Base-by-base conservation (phyloP, 305 asterid genomes). In the Fraxinus nigra region DNA sequence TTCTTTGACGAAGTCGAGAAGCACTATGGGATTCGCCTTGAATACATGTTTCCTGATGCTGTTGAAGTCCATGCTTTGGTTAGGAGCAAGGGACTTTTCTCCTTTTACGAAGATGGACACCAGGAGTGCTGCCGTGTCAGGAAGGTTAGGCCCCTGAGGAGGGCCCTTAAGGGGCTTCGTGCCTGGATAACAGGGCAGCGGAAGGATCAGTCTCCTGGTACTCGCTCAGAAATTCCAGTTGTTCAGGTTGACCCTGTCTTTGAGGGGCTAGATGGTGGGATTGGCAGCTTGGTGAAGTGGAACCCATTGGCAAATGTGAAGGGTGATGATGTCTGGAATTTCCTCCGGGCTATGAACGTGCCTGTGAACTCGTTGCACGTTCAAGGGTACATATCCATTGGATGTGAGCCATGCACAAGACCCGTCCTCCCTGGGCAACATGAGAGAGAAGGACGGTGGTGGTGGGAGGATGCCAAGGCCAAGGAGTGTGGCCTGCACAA, bases 101-200 rank as follows among this genome's bases (percentile, higher is more conserved):
- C 98, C 24, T 96, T 96, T 89, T 96, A 96, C 4, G 97, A 93
- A 69, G 99, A 96, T 14, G 99, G 98, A 8, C 99, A 96, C 88
- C 98, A 96, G 76, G 99, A 96, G 80, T 96, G 98, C 89, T 96
- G 99, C 91, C 91, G 98, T 13, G 96, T 96, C 32, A 87, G 99
- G 85, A 96, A 96, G 87, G 99, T 96, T 48, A 87, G 89, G 59
- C 98, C 99, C 0, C 75, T 96, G 51, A 89, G 95, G 78, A 84
- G 97, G 80, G 98, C 98, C 24, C 91, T 96, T 56, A 94, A 90
- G 84, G 98, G 99, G 9, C 73, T 96, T 10, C 92, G 97, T 0
- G 97, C 99, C 10, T 96, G 99, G 99, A 93, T 96, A 81, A 96
- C 98, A 0, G 99, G 99, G 38, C 98, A 96, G 77, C 91, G 99